These are phyloP conservation scores for Striga asiatica DNA, from an alignment of 257 asterid species.

Conservation along the genomic window DNA sequence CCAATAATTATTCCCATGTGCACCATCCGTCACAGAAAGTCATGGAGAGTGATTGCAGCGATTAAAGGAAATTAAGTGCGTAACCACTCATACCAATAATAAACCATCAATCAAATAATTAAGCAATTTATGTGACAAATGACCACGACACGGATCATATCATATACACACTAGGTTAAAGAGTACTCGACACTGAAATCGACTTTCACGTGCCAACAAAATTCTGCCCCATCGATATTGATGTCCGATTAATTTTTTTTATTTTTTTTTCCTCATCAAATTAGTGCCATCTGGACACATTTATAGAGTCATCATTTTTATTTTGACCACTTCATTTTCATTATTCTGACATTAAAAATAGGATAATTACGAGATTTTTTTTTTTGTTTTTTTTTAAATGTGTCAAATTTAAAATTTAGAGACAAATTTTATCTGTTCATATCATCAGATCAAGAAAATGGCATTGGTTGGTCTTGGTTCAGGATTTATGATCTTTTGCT, in stretches of 20 bases:
- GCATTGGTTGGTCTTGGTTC: not conserved
- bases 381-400: too few species aligned
- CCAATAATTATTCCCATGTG: too few species aligned
- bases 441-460: not conserved
- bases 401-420: too few species aligned
- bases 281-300: not conserved
- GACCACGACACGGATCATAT: not conserved
- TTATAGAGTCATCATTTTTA: too few species aligned
- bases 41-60: not conserved
- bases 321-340: not conserved
- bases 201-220: conserved; percentile 16
- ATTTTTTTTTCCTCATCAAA: not conserved
- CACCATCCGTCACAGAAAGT: too few species aligned
- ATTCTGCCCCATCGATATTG: not conserved
- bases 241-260: not conserved
- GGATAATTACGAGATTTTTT: too few species aligned
- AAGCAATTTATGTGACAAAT: not conserved
- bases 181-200: conserved; percentile 11
- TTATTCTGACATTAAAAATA: not conserved
- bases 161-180: not conserved
- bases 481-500: not conserved
- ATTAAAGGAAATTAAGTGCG: not conserved
- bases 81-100: not conserved
- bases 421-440: too few species aligned
- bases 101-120: conserved; percentile 4